phyloP scores from a whole-genome alignment of 257 asterid species.

The Fraxinus cuspidata region DNA sequence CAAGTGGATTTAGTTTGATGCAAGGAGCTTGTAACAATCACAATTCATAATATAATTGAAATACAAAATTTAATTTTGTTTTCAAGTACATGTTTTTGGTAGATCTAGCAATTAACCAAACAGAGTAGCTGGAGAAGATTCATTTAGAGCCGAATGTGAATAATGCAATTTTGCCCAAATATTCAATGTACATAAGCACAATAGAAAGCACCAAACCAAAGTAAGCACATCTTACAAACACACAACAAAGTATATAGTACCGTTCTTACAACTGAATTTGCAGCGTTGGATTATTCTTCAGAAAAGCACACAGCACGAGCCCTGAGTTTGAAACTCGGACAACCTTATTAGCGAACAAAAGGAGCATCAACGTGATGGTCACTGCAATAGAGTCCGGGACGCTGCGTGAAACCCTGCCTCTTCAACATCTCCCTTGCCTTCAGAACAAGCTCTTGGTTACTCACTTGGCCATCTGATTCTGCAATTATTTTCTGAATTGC shows the following conservation, averaged over 20 bases:
- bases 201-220: slow-evolving; percentile 13
- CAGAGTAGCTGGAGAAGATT: neutral
- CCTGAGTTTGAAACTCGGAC: neutral
- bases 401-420: slow-evolving; percentile 84
- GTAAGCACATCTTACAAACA: neutral
- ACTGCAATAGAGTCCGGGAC: slow-evolving; percentile 85
- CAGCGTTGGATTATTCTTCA: neutral
- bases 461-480: slow-evolving; percentile 60
- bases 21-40: neutral
- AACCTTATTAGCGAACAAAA: slow-evolving; percentile 56
- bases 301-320: neutral
- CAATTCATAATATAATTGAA: slow-evolving; percentile 21
- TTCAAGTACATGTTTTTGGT: neutral
- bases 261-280: neutral
- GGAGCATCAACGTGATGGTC: slow-evolving; percentile 79
- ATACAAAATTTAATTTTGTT: slow-evolving; percentile 1
- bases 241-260: neutral
- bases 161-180: neutral
- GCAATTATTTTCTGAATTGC: slow-evolving; percentile 80
- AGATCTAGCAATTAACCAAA: neutral
- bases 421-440: slow-evolving; percentile 71
- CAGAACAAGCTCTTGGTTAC: slow-evolving; percentile 67
- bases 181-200: slow-evolving; percentile 17
- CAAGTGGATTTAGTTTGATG: neutral
- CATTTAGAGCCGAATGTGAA: neutral